Base-by-base conservation (phyloP, 169 alveolate genomes). In the Plasmodium chabaudi region DNA sequence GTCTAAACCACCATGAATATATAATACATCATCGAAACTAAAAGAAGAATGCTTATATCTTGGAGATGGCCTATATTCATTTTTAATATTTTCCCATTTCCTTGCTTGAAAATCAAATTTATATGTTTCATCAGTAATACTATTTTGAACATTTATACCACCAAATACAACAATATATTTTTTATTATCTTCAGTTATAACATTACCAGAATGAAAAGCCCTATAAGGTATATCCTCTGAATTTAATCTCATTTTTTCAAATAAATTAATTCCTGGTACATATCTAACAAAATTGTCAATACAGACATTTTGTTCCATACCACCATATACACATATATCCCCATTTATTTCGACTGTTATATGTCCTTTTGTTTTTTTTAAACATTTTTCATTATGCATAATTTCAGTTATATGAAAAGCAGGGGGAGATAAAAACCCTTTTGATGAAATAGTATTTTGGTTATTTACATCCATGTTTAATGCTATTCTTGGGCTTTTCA, bases 251-350 rank as follows among this genome's bases (percentile, higher is more conserved):
- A 84, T 44, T 59, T 84, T 84, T 84, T 84, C 91, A 69, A 84
- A 84, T 46, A 84, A 68, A 34, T 84, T 84, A n/a, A 84, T 84
- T 10, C 91, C 91, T 5, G 91, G 91, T 19, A 84, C 87, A 65
- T 84, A 84, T 63, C 91, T 56, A 47, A 84, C 60, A 84, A 84
- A 84, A 84, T 84, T 84, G 10, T 84, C 61, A 57, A 68, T 42
- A 49, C 87, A 84, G 69, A 69, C 70, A 59, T 69, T 60, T 12
- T 69, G 69, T 57, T 13, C 59, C 51, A 84, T 84, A 23, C 91
- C 91, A 44, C 91, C 91, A 44, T 69, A 69, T 69, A 84, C 70
- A 60, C 91, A 84, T 56, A 84, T 84, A 60, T 84, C 91, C 2
- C 91, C 91, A 69, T 84, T 84, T 68, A 84, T 68, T 57, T 84